These are phyloP conservation scores for Nicotiana noctiflora DNA, from an alignment of 257 asterid genomes.

Conservation along the genomic window DNA sequence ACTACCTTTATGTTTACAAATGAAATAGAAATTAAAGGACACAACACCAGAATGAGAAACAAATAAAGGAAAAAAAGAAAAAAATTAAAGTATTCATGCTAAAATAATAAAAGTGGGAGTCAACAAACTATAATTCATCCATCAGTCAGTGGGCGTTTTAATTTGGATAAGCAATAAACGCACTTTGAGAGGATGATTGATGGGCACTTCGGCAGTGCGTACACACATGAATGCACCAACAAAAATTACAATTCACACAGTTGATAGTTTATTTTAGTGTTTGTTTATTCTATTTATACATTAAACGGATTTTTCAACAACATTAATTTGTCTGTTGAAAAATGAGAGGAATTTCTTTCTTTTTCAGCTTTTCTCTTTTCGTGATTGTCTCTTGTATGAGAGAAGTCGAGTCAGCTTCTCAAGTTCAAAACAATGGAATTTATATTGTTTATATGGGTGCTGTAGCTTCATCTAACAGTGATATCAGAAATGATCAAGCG, in stretches of 20 bases:
- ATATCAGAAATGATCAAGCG: slow-evolving; percentile 25
- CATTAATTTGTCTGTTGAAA: background rate
- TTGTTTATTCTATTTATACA: background rate
- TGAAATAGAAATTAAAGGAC: too few relatives aligned
- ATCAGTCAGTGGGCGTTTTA: background rate
- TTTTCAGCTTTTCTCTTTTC: background rate
- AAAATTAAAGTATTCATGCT: too few relatives aligned
- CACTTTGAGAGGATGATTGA: background rate
- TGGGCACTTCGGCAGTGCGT: background rate
- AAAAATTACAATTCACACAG: background rate
- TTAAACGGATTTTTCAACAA: background rate
- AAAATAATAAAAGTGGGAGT: too few relatives aligned
- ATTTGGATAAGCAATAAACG: background rate
- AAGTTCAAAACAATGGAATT: slow-evolving; percentile 27
- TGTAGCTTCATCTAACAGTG: slow-evolving; percentile 22
- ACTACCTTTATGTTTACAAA: too few relatives aligned
- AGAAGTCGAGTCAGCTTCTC: background rate
- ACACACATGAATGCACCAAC: background rate
- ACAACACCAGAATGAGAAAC: too few relatives aligned
- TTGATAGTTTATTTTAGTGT: background rate
- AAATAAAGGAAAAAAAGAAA: too few relatives aligned
- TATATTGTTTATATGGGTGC: slow-evolving; percentile 84
- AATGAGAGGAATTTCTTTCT: background rate
- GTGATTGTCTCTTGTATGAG: background rate
- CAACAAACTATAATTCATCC: too few relatives aligned